Evolutionary conservation across 2,329 filamentous ascomycete species (phyloP), one percentile per base, ranked within the genome.

Genomic region (Rhinocladiella mackenziei): DNA sequence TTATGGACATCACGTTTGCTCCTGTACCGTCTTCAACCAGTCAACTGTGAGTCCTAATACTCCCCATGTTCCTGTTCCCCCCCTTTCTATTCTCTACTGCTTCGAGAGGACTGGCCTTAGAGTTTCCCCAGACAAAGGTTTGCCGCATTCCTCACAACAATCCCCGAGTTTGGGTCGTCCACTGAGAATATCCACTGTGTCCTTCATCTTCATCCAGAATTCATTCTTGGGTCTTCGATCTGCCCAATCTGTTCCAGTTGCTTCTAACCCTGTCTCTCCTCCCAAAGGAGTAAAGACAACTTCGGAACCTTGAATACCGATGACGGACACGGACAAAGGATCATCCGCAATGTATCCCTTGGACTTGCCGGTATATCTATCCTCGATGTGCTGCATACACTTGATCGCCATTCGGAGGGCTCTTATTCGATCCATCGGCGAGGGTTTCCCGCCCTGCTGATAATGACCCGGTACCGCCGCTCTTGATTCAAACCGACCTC

Each of bases 381-480:
- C 54, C 68, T 98, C 92, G 3, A 98, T 73, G 62, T 95, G 89
- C 71, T 95, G 82, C 62, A 97, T 85, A 63, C 88, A 94, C 70
- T 89, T 91, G 67, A 97, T 92, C 7, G 89, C 88, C 60, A 98
- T 82, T 38, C 92, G 79, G 17, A 95, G 85, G 2, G 92, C 91
- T 34, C 92, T 82, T 59, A 91, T 89, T 43, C 92, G 84, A 68
- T 98, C 92, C 89, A 98, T 97, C 5, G 92, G 82, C 2, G 87
- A 94, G 0, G 92, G 92, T 31, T 86, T 87, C 45, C 88, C 89
- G 57, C 89, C 89, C 70, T 96, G 91, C 67, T 96, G 89, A 55
- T 94, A 89, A 69, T 96, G 89, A 10, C 89, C 89, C 0, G 89
- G 89, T 38, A 94, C 91, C 56, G 87, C 89, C 62, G 92, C 85